A percentile compares a stretch with the other conserved stretches of the same genome.
Conservation (phyloP, 768 basidiomycete species). For the Postia placenta region DNA sequence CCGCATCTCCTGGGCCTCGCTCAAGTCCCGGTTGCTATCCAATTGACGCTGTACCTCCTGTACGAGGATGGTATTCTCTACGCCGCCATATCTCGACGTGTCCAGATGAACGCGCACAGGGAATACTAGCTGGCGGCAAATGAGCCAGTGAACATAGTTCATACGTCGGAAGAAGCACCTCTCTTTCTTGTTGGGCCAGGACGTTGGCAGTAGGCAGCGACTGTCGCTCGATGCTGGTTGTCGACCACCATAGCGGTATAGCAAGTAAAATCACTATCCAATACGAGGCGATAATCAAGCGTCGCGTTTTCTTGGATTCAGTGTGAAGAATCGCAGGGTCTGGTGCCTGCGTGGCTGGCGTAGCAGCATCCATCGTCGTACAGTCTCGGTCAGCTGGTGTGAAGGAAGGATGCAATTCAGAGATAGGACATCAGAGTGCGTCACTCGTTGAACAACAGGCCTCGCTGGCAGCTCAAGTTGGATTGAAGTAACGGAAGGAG, state of each 20-base stretch:
- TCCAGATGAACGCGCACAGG: constrained; percentile 18
- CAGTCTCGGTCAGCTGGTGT: no score
- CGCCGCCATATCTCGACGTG: neutral
- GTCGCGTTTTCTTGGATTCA: constrained; percentile 43
- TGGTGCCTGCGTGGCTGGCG: no score
- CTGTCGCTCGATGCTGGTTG: constrained; percentile 84
- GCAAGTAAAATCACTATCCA: constrained; percentile 73
- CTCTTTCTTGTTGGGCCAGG: constrained; percentile 35
- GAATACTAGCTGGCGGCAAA: constrained; percentile 23
- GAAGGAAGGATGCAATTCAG: no score
- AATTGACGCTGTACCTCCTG: constrained; percentile 2
- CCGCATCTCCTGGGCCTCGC: constrained; percentile 5
- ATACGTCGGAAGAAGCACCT: constrained; percentile 10
- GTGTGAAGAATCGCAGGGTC: constrained; percentile 49
- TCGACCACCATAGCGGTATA: constrained; percentile 89
- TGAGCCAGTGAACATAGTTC: neutral
- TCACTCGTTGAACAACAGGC: no score
- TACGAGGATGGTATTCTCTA: neutral
- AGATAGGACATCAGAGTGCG: no score
- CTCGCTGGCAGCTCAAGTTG: no score
- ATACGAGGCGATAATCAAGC: constrained; percentile 67
- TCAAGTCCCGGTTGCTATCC: neutral
- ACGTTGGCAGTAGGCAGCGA: constrained; percentile 63
- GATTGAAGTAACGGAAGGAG: no score
- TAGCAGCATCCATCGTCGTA: no score